Evolutionary conservation across 73 alveolate genomes (phyloP).

Genomic region (Durusdinium trenchii): DNA sequence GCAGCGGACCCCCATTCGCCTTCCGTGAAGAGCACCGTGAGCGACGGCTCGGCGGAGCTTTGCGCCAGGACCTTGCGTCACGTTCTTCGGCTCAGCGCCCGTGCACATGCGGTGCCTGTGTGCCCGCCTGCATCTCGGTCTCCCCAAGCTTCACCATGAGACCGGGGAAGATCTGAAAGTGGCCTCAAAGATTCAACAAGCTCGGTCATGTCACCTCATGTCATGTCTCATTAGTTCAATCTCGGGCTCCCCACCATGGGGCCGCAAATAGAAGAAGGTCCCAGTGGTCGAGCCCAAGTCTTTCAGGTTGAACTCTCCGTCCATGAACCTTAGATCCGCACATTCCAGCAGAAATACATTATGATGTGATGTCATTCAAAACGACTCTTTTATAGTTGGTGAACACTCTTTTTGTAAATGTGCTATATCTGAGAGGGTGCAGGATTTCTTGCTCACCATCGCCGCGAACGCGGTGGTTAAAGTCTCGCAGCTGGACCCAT

Average conservation of each 20-base stretch:
- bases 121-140: slow-evolving; percentile 95
- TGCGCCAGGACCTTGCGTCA: slow-evolving; percentile 4
- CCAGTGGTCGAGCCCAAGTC: slow-evolving; percentile 92
- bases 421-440: no score
- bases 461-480: no score
- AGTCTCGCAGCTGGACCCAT: no score
- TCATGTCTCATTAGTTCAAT: background rate
- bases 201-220: background rate
- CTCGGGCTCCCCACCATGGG: slow-evolving; percentile 51
- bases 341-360: no score
- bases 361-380: no score
- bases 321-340: slow-evolving; percentile 64
- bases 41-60: slow-evolving; percentile 31
- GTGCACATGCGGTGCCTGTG: no score
- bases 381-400: no score
- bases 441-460: no score
- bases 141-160: slow-evolving; percentile 94
- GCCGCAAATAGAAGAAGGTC: slow-evolving; percentile 75
- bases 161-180: slow-evolving; percentile 81
- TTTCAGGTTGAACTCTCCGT: slow-evolving; percentile 53
- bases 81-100: background rate
- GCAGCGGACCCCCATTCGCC: background rate
- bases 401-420: no score
- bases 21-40: slow-evolving; percentile 48
- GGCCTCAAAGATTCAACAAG: slow-evolving; percentile 36